Evolutionary conservation across 306 rosid species (phyloP).

Genomic region (Cicer yamashitae): DNA sequence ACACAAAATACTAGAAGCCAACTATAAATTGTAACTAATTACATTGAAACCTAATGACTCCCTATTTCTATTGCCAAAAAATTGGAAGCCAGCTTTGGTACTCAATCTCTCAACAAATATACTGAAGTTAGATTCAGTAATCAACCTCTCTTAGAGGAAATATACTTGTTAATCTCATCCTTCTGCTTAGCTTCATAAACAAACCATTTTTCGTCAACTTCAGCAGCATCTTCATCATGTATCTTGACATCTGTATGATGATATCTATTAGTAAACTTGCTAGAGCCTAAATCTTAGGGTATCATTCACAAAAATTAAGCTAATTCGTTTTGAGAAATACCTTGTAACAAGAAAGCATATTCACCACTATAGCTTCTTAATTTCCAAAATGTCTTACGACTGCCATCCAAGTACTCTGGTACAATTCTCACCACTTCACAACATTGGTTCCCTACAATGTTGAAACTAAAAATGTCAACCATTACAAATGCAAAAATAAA

Average conservation of each 20-base stretch:
- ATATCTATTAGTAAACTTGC: constrained; percentile 23
- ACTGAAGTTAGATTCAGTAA: background rate
- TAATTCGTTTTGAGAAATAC: constrained; percentile 37
- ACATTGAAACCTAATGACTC: background rate
- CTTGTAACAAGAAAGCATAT: constrained; percentile 49
- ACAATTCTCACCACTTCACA: constrained; percentile 47
- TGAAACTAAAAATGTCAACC: constrained; percentile 11
- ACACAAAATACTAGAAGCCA: background rate
- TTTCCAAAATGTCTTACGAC: constrained; percentile 50
- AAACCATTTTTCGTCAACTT: constrained; percentile 49
- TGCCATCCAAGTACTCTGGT: constrained; percentile 40
- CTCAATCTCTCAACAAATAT: background rate
- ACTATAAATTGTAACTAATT: background rate
- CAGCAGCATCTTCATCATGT: background rate
- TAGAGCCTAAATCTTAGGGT: constrained; percentile 22
- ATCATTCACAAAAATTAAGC: constrained; percentile 6
- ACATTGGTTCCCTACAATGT: constrained; percentile 31
- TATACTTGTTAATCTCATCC: constrained; percentile 40
- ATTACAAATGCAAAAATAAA: constrained; percentile 6
- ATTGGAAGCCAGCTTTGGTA: background rate
- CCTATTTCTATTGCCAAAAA: background rate
- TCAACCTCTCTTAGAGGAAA: constrained; percentile 42
- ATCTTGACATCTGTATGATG: constrained; percentile 42
- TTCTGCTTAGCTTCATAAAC: constrained; percentile 46
- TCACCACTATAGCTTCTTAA: constrained; percentile 32